Evolutionary conservation across 352 stramenopile genomes (phyloP), one percentile per base, ranked within the genome.

Genomic region (Pythium oligandrum): DNA sequence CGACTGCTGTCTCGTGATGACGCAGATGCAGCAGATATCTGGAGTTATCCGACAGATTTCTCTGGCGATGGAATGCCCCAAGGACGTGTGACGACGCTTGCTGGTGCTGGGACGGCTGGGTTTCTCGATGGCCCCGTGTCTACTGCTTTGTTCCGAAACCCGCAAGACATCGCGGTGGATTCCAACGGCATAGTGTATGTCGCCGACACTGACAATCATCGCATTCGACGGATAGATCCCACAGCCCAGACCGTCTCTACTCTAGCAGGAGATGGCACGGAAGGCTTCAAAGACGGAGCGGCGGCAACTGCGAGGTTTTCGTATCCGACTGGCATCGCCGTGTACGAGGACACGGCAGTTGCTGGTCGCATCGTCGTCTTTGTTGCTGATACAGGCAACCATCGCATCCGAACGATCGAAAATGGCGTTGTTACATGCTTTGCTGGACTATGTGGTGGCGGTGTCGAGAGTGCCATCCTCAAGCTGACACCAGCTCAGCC

Each of bases 161-260:
- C 95, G 9, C 70, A 96, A 56, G 91, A 92, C 52, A 76, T 98
- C 26, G 92, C 91, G 1, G 82, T 98, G 8, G 94, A 98, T 66
- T 86, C 82, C 26, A 81, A 80, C 8, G 90, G 92, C 6, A 85
- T 96, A 39, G 79, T 98, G 4, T 99, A 98, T 65, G 90, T 99
- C 3, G 90, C 91, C 1, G 96, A 98, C 66, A 98, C 86, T 12
- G 86, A 86, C 37, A 98, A 98, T 68, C 94, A 98, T 63, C 49
- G 86, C 7, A 96, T 98, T 39, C 71, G 92, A n/a, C 73, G 73
- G 36, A 88, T 97, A 36, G 75, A 90, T 44, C 65, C 71, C 0
- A 55, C 35, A 2, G 74, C 66, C 0, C 61, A 78, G 34, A 64
- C 40, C 1, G 80, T 88, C 10, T 59, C 70, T 1, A 92, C 78